Percentiles rank a stretch among this genome's conserved stretches.
Conservation (phyloP, 805 yeast species). For the Pichia membranifaciens region DNA sequence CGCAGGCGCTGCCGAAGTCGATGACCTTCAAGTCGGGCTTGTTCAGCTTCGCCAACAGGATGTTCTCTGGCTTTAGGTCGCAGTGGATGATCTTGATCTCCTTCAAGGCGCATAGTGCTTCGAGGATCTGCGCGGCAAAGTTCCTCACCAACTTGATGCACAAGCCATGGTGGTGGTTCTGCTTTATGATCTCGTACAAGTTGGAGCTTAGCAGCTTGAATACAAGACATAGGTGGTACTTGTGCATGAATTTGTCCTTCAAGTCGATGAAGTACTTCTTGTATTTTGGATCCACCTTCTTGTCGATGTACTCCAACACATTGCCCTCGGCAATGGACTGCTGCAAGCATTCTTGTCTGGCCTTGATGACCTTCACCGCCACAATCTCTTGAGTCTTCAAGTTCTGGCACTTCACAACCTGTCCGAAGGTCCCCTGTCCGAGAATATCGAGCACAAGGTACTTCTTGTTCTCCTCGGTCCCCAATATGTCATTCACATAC, state of each 20-base stretch:
- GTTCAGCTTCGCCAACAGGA: constrained; percentile 71
- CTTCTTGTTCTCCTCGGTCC: constrained; percentile 76
- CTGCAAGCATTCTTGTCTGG: constrained; percentile 83
- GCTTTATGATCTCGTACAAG: constrained; percentile 83
- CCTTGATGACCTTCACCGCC: constrained; percentile 91
- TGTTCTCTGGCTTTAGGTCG: constrained; percentile 95
- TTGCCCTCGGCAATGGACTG: constrained; percentile 90
- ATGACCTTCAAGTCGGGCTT: constrained; percentile 85
- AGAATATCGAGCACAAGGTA: constrained; percentile 84
- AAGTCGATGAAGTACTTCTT: constrained; percentile 71
- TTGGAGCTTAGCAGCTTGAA: constrained; percentile 86
- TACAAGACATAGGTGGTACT: constrained; percentile 87
- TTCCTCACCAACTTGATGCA: constrained; percentile 71
- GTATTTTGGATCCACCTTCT: constrained; percentile 61
- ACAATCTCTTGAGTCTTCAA: constrained; percentile 71
- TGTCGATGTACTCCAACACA: constrained; percentile 74
- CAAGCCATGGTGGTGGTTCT: constrained; percentile 89
- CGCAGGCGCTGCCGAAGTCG: constrained; percentile 95
- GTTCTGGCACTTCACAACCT: constrained; percentile 90
- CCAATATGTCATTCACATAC: constrained; percentile 90
- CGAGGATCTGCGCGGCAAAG: constrained; percentile 75
- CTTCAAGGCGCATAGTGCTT: constrained; percentile 74
- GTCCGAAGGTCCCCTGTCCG: constrained; percentile 98
- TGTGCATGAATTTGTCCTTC: constrained; percentile 85
- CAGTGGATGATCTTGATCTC: constrained; percentile 86